Evolutionary conservation across 495 filamentous ascomycete species (phyloP).

Genomic region (Trichoderma reesei): DNA sequence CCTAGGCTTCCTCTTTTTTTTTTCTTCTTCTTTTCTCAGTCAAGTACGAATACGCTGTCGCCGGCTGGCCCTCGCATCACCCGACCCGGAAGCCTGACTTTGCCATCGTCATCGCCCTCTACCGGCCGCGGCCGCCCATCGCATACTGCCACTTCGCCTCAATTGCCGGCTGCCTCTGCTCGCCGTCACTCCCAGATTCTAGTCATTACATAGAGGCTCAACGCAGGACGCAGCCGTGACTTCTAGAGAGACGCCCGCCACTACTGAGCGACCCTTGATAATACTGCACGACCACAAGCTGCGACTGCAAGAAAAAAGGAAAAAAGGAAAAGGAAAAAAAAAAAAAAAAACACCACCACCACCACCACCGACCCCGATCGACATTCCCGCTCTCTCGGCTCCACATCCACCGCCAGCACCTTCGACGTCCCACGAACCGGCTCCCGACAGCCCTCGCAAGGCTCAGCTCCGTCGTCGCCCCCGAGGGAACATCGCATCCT

Average conservation of each 20-base stretch:
- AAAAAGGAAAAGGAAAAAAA: no score
- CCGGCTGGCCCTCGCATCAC: background rate
- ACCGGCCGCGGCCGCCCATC: background rate
- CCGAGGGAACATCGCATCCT: no score
- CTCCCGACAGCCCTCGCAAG: background rate
- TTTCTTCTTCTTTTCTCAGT: background rate
- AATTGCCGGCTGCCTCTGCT: background rate
- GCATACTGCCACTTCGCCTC: background rate
- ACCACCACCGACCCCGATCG: background rate
- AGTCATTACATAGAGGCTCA: no score
- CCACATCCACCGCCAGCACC: background rate
- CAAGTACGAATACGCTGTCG: background rate
- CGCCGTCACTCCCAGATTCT: no score
- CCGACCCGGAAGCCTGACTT: background rate
- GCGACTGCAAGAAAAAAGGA: no score
- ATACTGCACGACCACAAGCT: no score
- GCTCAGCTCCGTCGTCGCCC: background rate
- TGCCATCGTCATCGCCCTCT: background rate
- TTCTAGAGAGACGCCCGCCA: no score
- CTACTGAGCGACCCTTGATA: no score
- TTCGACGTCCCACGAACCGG: background rate
- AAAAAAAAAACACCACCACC: no score
- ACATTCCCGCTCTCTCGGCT: slow-evolving; percentile 5
- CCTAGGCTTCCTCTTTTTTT: background rate
- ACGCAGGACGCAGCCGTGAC: no score